Base-by-base conservation (phyloP, 2,329 filamentous ascomycete species). In the Tolypocladium tropicale region DNA sequence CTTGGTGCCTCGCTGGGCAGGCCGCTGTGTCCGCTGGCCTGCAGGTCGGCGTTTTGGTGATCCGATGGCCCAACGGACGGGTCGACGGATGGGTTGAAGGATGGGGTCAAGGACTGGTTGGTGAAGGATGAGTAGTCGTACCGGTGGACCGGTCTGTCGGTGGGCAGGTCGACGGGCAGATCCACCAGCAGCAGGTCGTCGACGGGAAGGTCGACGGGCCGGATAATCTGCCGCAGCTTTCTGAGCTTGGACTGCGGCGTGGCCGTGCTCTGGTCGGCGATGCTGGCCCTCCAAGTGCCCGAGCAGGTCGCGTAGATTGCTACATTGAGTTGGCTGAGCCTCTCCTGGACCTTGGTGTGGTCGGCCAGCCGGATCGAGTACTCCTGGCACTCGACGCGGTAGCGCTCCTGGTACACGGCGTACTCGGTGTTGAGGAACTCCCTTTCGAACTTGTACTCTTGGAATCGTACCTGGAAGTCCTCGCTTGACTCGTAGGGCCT, bases 221-320 rank as follows among this genome's bases (percentile, higher is more conserved):
- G 36, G 18, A 39, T 39, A 18, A 6, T 39, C 36, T 21, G 18
- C 36, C 36, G 7, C 10, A 39, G 18, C 36, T 11, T 39, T n/a
- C 18, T 39, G 56, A 59, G n/a, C 58, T 56, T 11, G 56, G 58
- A 10, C 56, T 56, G 18, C 16, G n/a, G 28, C 11, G 36, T 39
- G 36, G 36, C 36, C 16, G 36, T 39, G 36, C 36, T 39, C 36
- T 39, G 36, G n/a, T 39, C 36, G 18, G 36, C n/a, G 36, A 39
- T 39, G 36, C 36, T 9, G n/a, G 18, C 36, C 18, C 36, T 39
- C 36, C 36, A 39, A 4, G 36, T 39, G 36, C 36, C 36, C 18
- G 36, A 39, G 18, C 36, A 39, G 36, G 36, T 39, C 2, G 36
- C 36, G 36, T 39, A 39, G 36, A 39, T 39, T n/a, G 36, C 36